Conservation (phyloP, 2,329 filamentous ascomycete species). For the Westerdykella aurantiaca region DNA sequence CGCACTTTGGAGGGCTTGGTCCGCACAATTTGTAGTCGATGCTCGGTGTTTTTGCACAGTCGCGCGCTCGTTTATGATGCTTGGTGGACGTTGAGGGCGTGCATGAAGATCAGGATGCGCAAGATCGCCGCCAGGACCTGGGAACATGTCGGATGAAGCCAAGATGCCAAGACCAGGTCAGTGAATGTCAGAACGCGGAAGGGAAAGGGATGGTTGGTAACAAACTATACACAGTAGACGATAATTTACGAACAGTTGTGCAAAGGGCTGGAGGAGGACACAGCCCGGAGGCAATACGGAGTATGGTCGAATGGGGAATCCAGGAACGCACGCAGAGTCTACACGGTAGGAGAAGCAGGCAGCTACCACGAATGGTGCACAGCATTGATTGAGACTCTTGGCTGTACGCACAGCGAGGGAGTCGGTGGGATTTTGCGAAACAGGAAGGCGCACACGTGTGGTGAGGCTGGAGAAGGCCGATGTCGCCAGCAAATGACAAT, state of each 20-base stretch:
- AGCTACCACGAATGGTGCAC: conserved; percentile 7
- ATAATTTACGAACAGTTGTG: conserved; percentile 1
- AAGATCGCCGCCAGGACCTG: too few species aligned
- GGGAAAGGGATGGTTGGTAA: conserved; percentile 5
- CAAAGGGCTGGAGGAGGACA: conserved; percentile 4
- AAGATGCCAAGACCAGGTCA: not conserved
- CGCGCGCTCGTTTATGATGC: not conserved
- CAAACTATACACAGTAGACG: not conserved
- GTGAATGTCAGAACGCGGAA: conserved; percentile 1
- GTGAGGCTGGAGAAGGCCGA: conserved; percentile 3
- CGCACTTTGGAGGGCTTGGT: conserved; percentile 2
- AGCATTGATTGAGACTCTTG: conserved; percentile 14
- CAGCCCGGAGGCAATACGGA: not conserved
- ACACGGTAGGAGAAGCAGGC: not conserved
- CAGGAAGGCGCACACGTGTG: conserved; percentile 8
- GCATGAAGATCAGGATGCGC: too few species aligned
- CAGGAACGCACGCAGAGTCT: not conserved
- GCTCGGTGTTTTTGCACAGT: not conserved
- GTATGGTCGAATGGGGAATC: too few species aligned
- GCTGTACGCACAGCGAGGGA: conserved; percentile 3
- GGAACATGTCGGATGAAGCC: too few species aligned
- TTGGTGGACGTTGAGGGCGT: not conserved
- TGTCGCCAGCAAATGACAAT: conserved; percentile 4
- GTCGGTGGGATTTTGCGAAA: not conserved
- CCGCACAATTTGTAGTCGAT: not conserved